phyloP scores from a whole-genome alignment of 2,329 filamentous ascomycete genomes.

The Alternaria arbusti region DNA sequence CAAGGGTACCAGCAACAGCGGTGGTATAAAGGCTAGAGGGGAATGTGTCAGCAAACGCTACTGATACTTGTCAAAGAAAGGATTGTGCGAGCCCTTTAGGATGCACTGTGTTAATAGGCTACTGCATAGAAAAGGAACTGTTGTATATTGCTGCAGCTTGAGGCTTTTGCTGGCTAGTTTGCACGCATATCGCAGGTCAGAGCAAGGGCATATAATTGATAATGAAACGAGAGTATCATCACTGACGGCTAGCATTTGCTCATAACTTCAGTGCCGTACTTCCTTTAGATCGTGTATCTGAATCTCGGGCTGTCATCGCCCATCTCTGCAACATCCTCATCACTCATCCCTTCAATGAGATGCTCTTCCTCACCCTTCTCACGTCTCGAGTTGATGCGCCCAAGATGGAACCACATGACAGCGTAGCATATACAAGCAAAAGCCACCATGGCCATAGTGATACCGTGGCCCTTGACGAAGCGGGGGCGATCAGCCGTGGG shows the following conservation, averaged over 20 bases:
- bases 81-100: background rate
- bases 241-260: background rate
- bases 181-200: too few species aligned
- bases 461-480: constrained; percentile 60
- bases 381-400: constrained; percentile 47
- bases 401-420: constrained; percentile 49
- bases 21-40: too few species aligned
- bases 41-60: background rate
- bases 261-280: background rate
- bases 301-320: constrained; percentile 56
- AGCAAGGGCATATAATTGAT: background rate
- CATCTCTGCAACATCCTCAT: constrained; percentile 53
- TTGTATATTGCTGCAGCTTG: background rate
- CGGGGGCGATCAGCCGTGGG: constrained; percentile 52
- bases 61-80: background rate
- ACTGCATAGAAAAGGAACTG: background rate
- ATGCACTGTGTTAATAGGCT: background rate
- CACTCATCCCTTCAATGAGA: constrained; percentile 48
- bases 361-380: constrained; percentile 50
- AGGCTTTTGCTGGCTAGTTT: background rate
- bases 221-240: background rate
- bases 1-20: background rate
- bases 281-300: constrained; percentile 43
- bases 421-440: constrained; percentile 49
- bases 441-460: constrained; percentile 58